Evolutionary conservation across 116 monocot species (phyloP).

Genomic region (Cymodocea nodosa): DNA sequence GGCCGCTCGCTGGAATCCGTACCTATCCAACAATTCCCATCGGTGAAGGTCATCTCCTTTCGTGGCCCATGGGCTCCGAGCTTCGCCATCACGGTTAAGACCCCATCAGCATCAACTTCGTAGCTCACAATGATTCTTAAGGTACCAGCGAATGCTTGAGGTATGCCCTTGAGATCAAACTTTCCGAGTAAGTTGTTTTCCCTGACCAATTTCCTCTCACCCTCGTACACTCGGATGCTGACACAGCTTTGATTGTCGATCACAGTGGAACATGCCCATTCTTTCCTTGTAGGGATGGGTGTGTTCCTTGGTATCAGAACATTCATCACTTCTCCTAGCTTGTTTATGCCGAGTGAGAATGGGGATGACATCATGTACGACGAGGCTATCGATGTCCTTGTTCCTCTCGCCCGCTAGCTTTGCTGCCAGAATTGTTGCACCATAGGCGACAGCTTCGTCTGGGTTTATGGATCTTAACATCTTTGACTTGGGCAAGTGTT

Average conservation of each 20-base stretch:
- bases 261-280: not conserved
- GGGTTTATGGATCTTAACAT: not conserved
- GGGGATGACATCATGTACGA: not conserved
- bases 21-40: too few species aligned
- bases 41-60: too few species aligned
- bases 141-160: constrained; percentile 30
- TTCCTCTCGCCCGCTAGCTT: constrained; percentile 28
- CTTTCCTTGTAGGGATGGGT: constrained; percentile 1
- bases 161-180: too few species aligned
- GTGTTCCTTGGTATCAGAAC: constrained; percentile 9
- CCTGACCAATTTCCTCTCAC: too few species aligned
- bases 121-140: constrained; percentile 17
- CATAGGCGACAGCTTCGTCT: constrained; percentile 8
- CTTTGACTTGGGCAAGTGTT: constrained; percentile 4
- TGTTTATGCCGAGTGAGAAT: constrained; percentile 6
- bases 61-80: too few species aligned
- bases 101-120: constrained; percentile 9
- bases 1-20: too few species aligned
- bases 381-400: constrained; percentile 3
- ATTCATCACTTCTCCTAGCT: not conserved
- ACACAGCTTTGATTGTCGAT: constrained; percentile 1
- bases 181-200: constrained; percentile 44
- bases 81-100: too few species aligned
- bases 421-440: constrained; percentile 3
- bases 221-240: constrained; percentile 7